phyloP scores from a whole-genome alignment of 148 eudicot genomes.

The Polygonum aviculare region DNA sequence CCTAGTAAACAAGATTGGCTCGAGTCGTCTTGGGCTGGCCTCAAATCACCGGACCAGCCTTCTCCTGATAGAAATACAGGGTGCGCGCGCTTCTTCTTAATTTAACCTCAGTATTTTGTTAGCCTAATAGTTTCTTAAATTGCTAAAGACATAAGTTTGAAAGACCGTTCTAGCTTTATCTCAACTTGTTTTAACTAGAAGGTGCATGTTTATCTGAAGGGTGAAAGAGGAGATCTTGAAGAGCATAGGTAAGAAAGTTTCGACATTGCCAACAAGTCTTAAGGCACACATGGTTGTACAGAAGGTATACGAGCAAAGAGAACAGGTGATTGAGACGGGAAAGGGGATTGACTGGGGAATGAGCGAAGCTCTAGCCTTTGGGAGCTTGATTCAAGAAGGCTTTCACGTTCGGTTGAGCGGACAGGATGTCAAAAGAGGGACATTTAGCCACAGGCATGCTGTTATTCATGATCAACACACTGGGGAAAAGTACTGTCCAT shows the following conservation, averaged over 20 bases:
- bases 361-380: constrained; percentile 80
- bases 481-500: constrained; percentile 54
- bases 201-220: constrained; percentile 17
- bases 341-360: constrained; percentile 83
- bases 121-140: too few species aligned
- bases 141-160: too few species aligned
- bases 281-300: constrained; percentile 68
- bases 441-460: constrained; percentile 76
- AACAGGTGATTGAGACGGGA: constrained; percentile 67
- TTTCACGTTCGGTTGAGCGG: constrained; percentile 78
- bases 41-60: constrained; percentile 65
- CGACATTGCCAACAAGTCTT: constrained; percentile 51
- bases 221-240: constrained; percentile 72
- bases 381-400: constrained; percentile 63
- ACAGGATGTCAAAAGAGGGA: constrained; percentile 78
- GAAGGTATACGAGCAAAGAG: constrained; percentile 49
- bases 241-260: constrained; percentile 62
- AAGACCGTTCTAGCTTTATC: not conserved
- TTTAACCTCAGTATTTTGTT: not conserved
- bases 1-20: constrained; percentile 62
- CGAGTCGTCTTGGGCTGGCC: constrained; percentile 62
- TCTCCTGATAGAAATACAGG: constrained; percentile 61
- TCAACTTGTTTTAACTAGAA: not conserved
- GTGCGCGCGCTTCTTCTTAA: constrained; percentile 19
- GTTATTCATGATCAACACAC: constrained; percentile 73